Base-by-base conservation (phyloP, 768 basidiomycete species). In the Pholiota microspora region DNA sequence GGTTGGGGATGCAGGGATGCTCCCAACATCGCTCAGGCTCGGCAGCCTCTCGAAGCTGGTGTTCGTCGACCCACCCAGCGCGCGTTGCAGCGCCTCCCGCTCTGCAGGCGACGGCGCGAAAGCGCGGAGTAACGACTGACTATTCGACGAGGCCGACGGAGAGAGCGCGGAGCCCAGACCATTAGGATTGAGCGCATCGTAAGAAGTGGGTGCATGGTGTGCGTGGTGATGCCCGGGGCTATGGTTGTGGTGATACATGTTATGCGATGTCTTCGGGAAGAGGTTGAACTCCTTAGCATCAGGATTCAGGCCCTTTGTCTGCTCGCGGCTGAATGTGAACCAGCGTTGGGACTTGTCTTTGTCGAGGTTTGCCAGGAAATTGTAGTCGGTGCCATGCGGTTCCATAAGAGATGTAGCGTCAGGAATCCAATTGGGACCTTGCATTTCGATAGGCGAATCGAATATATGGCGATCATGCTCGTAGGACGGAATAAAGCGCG, bases 101-200 rank as follows among this genome's bases (percentile, higher is more conserved):
- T 94, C 92, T 58, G 86, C 90, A 51, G 86, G 88, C 58, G 91
- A 93, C 28, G 91, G 92, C 31, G 89, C 91, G 68, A 94, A 94
- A 15, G 91, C 92, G 64, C 88, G 89, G 54, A 90, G 74, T 18
- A 84, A 70, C 27, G 78, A 80, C 44, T 70, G 75, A 45, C 66
- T 78, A 8, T 78, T 74, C 3, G 82, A 77, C 2, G 77, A 65
- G 0, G 75, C 60, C 1, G 73, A 66, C 3, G 76, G 56, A 40
- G 72, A 58, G 45, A 68, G 57, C 49, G 62, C 65, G 13, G 71
- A 59, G 36, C 72, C 73, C 10, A 81, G 70, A n/a, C 85, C 82
- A 38, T 77, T 84, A 15, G 85, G 84, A 62, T 85, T 85, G 31
- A 86, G 71, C 15, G 79, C 80, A 56, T 85, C 84, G 60, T 77